These are phyloP conservation scores for Botrytis medusae DNA, from an alignment of 2,329 filamentous ascomycete species.

Conservation along the genomic window DNA sequence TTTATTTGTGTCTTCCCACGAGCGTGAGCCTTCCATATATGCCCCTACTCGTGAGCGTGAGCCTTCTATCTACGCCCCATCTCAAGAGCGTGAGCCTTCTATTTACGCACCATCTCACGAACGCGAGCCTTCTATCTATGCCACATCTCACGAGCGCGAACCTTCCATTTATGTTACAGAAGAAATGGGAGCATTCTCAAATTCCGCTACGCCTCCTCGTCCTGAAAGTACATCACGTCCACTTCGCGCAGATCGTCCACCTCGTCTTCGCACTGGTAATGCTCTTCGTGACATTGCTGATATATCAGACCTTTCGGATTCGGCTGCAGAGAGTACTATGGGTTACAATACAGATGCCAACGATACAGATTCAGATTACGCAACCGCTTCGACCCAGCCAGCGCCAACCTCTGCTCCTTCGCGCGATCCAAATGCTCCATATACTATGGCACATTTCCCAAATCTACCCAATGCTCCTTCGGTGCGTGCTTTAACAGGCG, in stretches of 20 bases:
- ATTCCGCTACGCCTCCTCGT: constrained; percentile 45
- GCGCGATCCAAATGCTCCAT: constrained; percentile 11
- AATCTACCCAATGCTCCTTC: constrained; percentile 33
- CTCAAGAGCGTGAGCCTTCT: constrained; percentile 51
- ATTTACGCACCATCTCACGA: constrained; percentile 50
- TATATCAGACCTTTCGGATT: constrained; percentile 38
- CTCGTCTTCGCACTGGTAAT: constrained; percentile 28
- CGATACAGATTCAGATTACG: constrained; percentile 31
- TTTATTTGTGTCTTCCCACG: constrained; percentile 46
- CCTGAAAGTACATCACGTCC: neutral
- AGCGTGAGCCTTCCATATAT: constrained; percentile 55
- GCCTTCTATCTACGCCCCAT: constrained; percentile 51
- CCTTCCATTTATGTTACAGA: constrained; percentile 57
- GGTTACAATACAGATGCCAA: constrained; percentile 22
- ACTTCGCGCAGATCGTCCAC: constrained; percentile 32
- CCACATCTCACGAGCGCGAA: constrained; percentile 36
- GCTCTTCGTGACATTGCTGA: constrained; percentile 32
- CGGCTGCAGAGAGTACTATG: constrained; percentile 31
- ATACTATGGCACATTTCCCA: constrained; percentile 31
- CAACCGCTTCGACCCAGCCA: constrained; percentile 24
- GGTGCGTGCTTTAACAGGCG: constrained; percentile 31
- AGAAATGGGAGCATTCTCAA: constrained; percentile 47
- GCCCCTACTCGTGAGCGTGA: constrained; percentile 56
- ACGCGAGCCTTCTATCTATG: constrained; percentile 56
- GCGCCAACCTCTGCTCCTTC: constrained; percentile 22